Percentiles rank a stretch among this genome's conserved stretches.
Evolutionary conservation across 768 basidiomycete species (phyloP).

Genomic region (Leucocoprinus birnbaumii): DNA sequence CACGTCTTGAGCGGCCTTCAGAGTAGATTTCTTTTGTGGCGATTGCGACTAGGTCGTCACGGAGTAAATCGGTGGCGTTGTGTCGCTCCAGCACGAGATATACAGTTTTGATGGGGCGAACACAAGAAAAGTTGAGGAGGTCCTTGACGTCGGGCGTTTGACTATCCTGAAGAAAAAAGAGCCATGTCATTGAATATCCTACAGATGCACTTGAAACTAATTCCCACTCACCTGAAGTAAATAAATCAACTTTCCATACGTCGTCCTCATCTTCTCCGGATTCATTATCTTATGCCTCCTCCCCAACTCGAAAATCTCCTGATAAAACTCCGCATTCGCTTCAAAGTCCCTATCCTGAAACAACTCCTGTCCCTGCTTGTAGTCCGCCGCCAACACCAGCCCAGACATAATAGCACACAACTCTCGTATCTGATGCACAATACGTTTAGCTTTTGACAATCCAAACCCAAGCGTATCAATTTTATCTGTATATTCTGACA

Average conservation of each 20-base stretch:
- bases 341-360: conserved; percentile 82
- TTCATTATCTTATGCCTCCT: conserved; percentile 90
- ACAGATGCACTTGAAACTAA: background rate
- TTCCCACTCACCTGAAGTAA: conserved; percentile 60
- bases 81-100: conserved; percentile 63
- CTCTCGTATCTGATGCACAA: conserved; percentile 84
- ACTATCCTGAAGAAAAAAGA: conserved; percentile 69
- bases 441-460: conserved; percentile 80
- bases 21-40: conserved; percentile 85
- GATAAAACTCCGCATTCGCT: conserved; percentile 77
- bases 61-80: conserved; percentile 63
- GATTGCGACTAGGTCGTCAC: conserved; percentile 69
- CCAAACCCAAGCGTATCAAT: conserved; percentile 81
- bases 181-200: conserved; percentile 9
- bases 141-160: conserved; percentile 82
- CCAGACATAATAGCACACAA: conserved; percentile 88
- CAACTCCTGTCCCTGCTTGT: conserved; percentile 85
- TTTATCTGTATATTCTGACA: conserved; percentile 89
- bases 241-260: conserved; percentile 85
- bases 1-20: conserved; percentile 66
- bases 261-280: conserved; percentile 88
- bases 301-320: conserved; percentile 78
- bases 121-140: conserved; percentile 75
- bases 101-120: conserved; percentile 75
- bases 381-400: conserved; percentile 77